phyloP scores from a whole-genome alignment of 1,284 basidiomycete genomes.

The Cystobasidium pallidum region DNA sequence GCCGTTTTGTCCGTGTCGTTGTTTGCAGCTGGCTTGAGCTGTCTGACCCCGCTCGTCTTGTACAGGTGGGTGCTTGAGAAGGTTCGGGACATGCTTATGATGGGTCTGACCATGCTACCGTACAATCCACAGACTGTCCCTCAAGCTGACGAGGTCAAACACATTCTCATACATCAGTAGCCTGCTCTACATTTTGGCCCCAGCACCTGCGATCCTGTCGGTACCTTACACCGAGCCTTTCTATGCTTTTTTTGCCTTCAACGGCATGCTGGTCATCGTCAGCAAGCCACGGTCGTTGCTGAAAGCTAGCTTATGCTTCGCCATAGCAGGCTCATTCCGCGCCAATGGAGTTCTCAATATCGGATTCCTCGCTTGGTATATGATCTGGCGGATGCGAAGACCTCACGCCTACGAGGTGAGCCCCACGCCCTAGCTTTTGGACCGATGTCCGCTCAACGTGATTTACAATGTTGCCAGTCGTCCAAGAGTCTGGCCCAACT shows the following conservation, averaged over 20 bases:
- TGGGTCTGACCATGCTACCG: neutral
- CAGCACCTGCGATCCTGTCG: constrained; percentile 74
- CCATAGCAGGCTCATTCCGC: constrained; percentile 70
- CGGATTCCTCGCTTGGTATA: constrained; percentile 72
- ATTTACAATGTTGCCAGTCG: neutral
- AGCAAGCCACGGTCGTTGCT: constrained; percentile 59
- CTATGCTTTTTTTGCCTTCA: constrained; percentile 77
- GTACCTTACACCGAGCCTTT: constrained; percentile 82
- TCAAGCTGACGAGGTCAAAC: constrained; percentile 59
- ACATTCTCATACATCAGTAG: constrained; percentile 66
- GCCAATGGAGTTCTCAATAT: constrained; percentile 75
- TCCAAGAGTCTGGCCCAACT: neutral
- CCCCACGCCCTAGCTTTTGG: neutral
- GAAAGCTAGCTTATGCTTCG: constrained; percentile 66
- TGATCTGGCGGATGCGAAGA: constrained; percentile 48
- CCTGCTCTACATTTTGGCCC: constrained; percentile 74
- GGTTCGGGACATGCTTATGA: neutral
- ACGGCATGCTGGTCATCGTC: constrained; percentile 61
- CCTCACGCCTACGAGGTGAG: neutral
- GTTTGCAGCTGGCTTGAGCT: constrained; percentile 52
- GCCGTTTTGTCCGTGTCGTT: constrained; percentile 52
- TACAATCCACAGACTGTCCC: constrained; percentile 45
- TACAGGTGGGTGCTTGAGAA: constrained; percentile 61
- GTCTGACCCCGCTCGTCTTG: constrained; percentile 62
- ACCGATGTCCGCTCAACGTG: neutral